Percentiles rank a stretch among this genome's conserved stretches.
phyloP scores from a whole-genome alignment of 208 protist species.

The Acanthamoeba royreba region DNA sequence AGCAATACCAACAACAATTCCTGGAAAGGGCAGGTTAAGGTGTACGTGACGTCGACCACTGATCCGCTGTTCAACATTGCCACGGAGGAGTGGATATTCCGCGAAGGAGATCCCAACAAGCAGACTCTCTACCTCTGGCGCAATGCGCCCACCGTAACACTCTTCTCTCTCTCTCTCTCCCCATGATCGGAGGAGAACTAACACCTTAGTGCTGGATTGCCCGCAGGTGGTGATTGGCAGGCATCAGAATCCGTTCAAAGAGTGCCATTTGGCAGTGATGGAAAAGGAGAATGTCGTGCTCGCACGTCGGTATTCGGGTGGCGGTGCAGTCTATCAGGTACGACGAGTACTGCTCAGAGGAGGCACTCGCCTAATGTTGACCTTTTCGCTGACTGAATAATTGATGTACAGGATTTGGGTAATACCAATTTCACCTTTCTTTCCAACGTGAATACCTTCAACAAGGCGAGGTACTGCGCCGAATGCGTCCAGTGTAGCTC shows the following conservation, averaged over 20 bases:
- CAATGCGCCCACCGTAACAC: constrained; percentile 27
- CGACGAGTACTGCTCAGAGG: neutral
- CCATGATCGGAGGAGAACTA: neutral
- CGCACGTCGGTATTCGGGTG: constrained; percentile 7
- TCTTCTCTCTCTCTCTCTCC: neutral
- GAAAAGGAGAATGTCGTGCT: constrained; percentile 32
- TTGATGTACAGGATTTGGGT: constrained; percentile 36
- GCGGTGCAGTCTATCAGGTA: constrained; percentile 44
- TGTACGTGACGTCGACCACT: neutral
- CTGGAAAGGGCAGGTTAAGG: constrained; percentile 36
- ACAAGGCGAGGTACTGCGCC: neutral
- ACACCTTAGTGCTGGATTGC: neutral
- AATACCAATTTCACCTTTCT: constrained; percentile 51
- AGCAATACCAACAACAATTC: too few species aligned
- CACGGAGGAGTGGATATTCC: constrained; percentile 45
- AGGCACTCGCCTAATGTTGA: neutral
- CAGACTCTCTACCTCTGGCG: constrained; percentile 49
- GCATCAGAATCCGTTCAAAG: constrained; percentile 44
- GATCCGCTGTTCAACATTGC: constrained; percentile 50
- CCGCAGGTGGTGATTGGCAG: neutral
- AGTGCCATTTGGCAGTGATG: constrained; percentile 28
- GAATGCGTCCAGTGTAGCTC: neutral
- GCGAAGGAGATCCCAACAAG: neutral
- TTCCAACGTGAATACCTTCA: neutral
- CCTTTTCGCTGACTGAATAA: too few species aligned